Conservation (phyloP, 106 monocot species). For the Dioscorea dumetorum region DNA sequence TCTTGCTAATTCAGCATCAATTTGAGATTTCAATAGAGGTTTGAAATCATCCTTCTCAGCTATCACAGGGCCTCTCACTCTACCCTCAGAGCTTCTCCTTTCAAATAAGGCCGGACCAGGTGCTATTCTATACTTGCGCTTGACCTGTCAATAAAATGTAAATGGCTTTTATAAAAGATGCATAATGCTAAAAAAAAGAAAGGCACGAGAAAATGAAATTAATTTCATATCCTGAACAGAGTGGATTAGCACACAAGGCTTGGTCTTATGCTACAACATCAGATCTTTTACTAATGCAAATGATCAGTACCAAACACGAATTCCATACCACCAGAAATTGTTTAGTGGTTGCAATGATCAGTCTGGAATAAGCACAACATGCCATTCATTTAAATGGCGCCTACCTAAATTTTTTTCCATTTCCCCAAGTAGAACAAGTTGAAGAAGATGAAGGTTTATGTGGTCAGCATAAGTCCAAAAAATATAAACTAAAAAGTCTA, state of each 20-base stretch:
- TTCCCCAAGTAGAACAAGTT: too few relatives aligned
- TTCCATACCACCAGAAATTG: background rate
- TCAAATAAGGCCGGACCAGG: constrained; percentile 6
- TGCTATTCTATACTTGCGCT: constrained; percentile 35
- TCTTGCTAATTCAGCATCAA: constrained; percentile 23
- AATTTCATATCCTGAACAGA: background rate
- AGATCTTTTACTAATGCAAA: background rate
- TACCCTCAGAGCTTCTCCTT: constrained; percentile 11
- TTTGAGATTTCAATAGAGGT: constrained; percentile 20
- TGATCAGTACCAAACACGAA: background rate
- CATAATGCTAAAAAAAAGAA: background rate
- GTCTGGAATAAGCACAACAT: too few relatives aligned
- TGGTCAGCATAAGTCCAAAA: too few relatives aligned
- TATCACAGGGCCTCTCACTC: constrained; percentile 1
- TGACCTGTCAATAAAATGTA: constrained; percentile 17
- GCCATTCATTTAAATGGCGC: too few relatives aligned
- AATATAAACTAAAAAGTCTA: too few relatives aligned
- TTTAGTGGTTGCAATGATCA: too few relatives aligned
- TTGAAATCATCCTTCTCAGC: constrained; percentile 8
- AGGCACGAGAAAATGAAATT: background rate
- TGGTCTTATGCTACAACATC: background rate
- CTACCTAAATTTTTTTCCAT: too few relatives aligned
- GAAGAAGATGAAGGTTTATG: too few relatives aligned
- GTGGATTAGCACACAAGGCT: background rate
- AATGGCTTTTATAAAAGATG: background rate